These are phyloP conservation scores for Bifiguratus adelaidae DNA, from an alignment of 192 early-diverging fungal species.

Conservation along the genomic window DNA sequence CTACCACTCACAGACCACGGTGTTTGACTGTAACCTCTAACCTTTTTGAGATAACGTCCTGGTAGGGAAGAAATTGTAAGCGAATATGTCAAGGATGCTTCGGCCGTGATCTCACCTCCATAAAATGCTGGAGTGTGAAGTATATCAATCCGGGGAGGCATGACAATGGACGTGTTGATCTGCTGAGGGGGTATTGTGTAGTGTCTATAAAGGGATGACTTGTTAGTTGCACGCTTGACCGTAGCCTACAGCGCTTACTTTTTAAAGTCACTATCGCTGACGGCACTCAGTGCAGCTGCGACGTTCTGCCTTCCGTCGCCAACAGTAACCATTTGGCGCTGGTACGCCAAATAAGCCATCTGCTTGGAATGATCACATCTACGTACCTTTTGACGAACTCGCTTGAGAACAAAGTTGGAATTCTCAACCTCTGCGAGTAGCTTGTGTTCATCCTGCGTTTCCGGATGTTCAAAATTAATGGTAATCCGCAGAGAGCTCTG, in stretches of 20 bases:
- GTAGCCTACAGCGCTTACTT: constrained; percentile 12
- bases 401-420: constrained; percentile 39
- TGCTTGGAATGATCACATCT: not conserved
- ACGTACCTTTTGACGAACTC: constrained; percentile 37
- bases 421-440: constrained; percentile 47
- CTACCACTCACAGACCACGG: constrained; percentile 68
- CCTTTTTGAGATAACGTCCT: constrained; percentile 61
- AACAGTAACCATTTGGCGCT: constrained; percentile 16
- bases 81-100: not conserved
- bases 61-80: not conserved
- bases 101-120: constrained; percentile 25
- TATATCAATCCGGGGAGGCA: constrained; percentile 21
- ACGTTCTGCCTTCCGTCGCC: constrained; percentile 35
- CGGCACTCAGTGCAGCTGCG: constrained; percentile 25
- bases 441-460: constrained; percentile 43
- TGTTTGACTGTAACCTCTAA: constrained; percentile 73
- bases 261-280: constrained; percentile 24
- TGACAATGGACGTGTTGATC: constrained; percentile 5
- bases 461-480: constrained; percentile 36
- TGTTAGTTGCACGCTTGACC: constrained; percentile 1
- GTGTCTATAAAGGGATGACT: not conserved
- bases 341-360: constrained; percentile 21
- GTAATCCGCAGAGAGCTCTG: constrained; percentile 38
- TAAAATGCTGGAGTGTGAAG: constrained; percentile 44
- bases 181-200: not conserved